phyloP scores from a whole-genome alignment of 305 asterid species.

The Stenogyne calaminthoides region DNA sequence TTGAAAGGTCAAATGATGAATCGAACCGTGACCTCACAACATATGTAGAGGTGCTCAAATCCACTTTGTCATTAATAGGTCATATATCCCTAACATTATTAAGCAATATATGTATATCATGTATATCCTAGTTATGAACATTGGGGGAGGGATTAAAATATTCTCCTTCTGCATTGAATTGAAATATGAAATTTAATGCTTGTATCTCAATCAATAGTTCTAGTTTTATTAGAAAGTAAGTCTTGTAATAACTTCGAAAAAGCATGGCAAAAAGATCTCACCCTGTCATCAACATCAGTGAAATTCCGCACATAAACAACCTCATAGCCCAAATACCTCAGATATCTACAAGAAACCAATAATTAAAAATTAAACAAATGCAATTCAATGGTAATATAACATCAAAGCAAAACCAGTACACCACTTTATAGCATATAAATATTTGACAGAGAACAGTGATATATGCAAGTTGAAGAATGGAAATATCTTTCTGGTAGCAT shows the following conservation, averaged over 20 bases:
- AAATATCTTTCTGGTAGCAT: not conserved
- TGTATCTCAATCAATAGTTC: not conserved
- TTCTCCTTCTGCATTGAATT: too few species aligned
- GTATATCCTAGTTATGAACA: too few species aligned
- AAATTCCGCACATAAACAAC: conserved; percentile 88
- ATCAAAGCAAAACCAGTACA: not conserved
- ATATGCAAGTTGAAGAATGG: not conserved
- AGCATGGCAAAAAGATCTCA: conserved; percentile 37
- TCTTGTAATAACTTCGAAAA: too few species aligned
- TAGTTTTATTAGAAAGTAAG: too few species aligned
- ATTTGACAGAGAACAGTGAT: not conserved
- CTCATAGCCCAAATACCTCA: conserved; percentile 73
- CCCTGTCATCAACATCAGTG: conserved; percentile 98
- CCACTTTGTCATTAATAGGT: not conserved
- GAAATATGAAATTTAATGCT: too few species aligned
- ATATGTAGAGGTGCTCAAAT: too few species aligned
- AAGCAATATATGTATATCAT: too few species aligned
- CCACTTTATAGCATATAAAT: not conserved
- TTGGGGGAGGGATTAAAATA: too few species aligned
- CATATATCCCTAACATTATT: too few species aligned
- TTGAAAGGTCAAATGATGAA: too few species aligned
- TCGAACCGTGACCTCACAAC: too few species aligned
- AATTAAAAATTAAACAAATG: too few species aligned
- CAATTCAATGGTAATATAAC: not conserved
- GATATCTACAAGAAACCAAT: conserved; percentile 47